Base-by-base conservation (phyloP, 148 eudicot species). In the Spergularia bocconei region DNA sequence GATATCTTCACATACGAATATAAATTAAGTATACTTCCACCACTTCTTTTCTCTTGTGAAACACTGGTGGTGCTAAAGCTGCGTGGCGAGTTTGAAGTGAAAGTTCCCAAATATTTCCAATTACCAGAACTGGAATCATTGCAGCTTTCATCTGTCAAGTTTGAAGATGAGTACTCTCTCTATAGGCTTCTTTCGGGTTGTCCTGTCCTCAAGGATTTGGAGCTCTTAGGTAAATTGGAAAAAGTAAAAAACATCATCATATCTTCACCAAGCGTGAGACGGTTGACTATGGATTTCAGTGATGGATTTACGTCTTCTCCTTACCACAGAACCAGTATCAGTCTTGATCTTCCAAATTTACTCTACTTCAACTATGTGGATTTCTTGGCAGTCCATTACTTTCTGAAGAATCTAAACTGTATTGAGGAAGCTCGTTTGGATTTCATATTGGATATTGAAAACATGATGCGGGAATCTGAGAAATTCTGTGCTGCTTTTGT, bases 311-410 rank as follows among this genome's bases (percentile, higher is more conserved):
- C 2, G 17, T 19, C 53, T 11, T 5, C 2, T 13, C 47, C 47
- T 41, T 23, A 17, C 15, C 63, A 23, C 12, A 72, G 75, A 47
- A 7, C 36, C 23, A 44, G 7, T 44, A 55, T 72, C 16, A 52
- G 15, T 21, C 55, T 72, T 20, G 47, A 72, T 60, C 67, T 72
- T 72, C 75, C 75, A 9, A 72, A 60, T 48, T 23, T 72, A 41
- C 36, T 72, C 38, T 55, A 25, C 5, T 47, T 59, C 6, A 21
- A 72, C 14, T 72, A 60, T 21, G 51, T 44, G 16, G 67, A 72
- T 62, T 21, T 13, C 66, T 60, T 72, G 17, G 75, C 75, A 13
- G 16, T 13, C 7, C 20, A 33, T 5, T 60, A 44, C 36, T 13
- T 20, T 12, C 1, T 59, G 33, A 72, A 60, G 54, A 72, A 60